phyloP scores from a whole-genome alignment of 345 rosid species.

The Stellera chamaejasme region DNA sequence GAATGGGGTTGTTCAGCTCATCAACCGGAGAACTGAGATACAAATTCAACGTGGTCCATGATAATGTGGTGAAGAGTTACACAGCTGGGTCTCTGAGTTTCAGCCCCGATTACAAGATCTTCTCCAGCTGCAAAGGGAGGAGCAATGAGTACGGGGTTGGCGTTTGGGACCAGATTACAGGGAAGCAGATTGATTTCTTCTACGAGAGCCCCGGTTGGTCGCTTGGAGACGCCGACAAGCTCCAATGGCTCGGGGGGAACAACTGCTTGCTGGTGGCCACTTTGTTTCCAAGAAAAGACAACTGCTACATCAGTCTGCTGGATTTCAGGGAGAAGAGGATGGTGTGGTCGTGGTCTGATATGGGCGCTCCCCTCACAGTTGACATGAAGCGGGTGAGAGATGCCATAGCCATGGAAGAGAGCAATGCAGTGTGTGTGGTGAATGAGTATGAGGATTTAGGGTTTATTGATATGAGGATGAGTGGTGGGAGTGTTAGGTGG shows the following conservation, averaged over 20 bases:
- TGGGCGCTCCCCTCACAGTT: slow-evolving; percentile 38
- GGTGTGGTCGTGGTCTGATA: slow-evolving; percentile 98
- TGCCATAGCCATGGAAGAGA: slow-evolving; percentile 89
- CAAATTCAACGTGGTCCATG: slow-evolving; percentile 73
- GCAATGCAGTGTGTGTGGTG: slow-evolving; percentile 75
- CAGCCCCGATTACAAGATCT: slow-evolving; percentile 50
- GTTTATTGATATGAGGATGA: slow-evolving; percentile 76
- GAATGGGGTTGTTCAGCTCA: slow-evolving; percentile 83
- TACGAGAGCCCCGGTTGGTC: slow-evolving; percentile 86
- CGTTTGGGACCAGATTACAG: slow-evolving; percentile 89
- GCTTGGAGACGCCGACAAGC: slow-evolving; percentile 87
- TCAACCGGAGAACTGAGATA: slow-evolving; percentile 62
- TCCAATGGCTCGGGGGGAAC: slow-evolving; percentile 69
- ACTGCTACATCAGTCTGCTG: slow-evolving; percentile 85
- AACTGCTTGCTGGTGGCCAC: slow-evolving; percentile 87
- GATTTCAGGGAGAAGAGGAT: slow-evolving; percentile 78
- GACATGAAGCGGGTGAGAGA: slow-evolving; percentile 93
- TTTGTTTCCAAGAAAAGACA: slow-evolving; percentile 89
- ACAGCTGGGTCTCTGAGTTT: slow-evolving; percentile 87
- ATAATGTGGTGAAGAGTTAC: slow-evolving; percentile 63
- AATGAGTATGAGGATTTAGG: slow-evolving; percentile 94
- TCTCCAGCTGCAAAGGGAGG: slow-evolving; percentile 82
- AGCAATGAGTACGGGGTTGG: slow-evolving; percentile 95
- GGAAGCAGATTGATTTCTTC: slow-evolving; percentile 82
- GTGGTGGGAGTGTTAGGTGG: slow-evolving; percentile 78